Evolutionary conservation across 1,139 yeast species (phyloP), one percentile per base, ranked within the genome.

Genomic region (Zygotorulaspora mrakii): DNA sequence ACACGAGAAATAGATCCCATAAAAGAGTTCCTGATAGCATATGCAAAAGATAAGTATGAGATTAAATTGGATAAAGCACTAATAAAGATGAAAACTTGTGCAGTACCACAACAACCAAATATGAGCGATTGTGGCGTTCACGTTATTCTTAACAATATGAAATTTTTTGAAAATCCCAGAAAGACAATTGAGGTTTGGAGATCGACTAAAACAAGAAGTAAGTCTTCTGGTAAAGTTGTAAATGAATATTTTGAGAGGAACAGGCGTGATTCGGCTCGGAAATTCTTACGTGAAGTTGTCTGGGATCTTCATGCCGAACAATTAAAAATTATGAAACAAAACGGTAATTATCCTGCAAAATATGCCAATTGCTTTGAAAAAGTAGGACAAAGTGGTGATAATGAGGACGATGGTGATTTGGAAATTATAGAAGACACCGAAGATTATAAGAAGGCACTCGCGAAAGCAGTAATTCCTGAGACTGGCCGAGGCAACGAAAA

Each of bases 71-170:
- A 66, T 11, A 68, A 69, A n/a, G 62, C 65, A 4, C 71, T 69
- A 34, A 65, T 74, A 23, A 58, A 60, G 33, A 60, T 67, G 38
- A 63, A 69, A 39, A 66, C 70, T 3, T 82, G 84, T 4, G 58
- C 67, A 20, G 94, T 88, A 0, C 96, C 96, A 0, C 79, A 74
- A 46, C 99, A 94, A 57, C 79, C 79, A 35, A 94, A 94, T 59
- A 80, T 81, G 63, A 86, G 89, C 56, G 98, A 94, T 60, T 94
- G 99, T 66, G 99, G 99, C 1, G 78, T 94, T 16, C 96, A 86
- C 65, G 84, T 91, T 4, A 81, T 94, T 17, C 82, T 82, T 54
- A 91, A 86, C 54, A 75, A 85, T 16, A 73, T 76, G 46, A 76
- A 74, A 51, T 83, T 89, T 67, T 67, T 86, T 36, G 64, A 68